A percentile compares a stretch with the other conserved stretches of the same genome.
Evolutionary conservation across 2,329 filamentous ascomycete species (phyloP).

Genomic region (Neophaeococcomyces aloes): DNA sequence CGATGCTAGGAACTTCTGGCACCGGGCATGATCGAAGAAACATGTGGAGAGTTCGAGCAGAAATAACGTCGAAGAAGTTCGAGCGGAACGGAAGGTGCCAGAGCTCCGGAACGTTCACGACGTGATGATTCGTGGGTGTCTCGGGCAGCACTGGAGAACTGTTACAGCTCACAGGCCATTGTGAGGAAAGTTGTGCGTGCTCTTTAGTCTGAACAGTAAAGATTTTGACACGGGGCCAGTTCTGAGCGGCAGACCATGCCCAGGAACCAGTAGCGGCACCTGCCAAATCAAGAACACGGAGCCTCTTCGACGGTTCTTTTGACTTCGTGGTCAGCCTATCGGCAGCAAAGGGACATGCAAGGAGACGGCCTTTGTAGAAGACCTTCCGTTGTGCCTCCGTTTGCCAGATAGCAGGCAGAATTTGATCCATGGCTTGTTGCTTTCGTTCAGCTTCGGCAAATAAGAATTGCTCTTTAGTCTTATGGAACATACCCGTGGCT

Average conservation of each 20-base stretch:
- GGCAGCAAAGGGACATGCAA: conserved; percentile 44
- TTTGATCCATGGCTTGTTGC: conserved; percentile 64
- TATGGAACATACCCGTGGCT: conserved; percentile 44
- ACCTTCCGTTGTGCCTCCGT: conserved; percentile 52
- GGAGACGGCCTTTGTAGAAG: conserved; percentile 47
- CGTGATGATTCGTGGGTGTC: conserved; percentile 78
- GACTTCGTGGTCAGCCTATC: conserved; percentile 10
- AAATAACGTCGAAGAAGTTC: conserved; percentile 83
- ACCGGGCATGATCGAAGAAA: conserved; percentile 62
- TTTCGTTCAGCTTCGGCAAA: conserved; percentile 57
- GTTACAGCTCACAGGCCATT: neutral
- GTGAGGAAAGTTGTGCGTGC: conserved; percentile 56
- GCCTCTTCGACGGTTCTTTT: conserved; percentile 22
- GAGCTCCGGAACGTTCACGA: conserved; percentile 64
- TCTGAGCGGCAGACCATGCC: conserved; percentile 85
- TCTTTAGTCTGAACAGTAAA: conserved; percentile 77
- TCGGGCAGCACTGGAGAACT: conserved; percentile 43
- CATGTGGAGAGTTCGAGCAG: conserved; percentile 74
- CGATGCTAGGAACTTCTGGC: conserved; percentile 51
- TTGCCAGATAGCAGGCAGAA: conserved; percentile 50
- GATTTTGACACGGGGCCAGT: conserved; percentile 74
- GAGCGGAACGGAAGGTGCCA: conserved; percentile 76
- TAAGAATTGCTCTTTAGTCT: conserved; percentile 26
- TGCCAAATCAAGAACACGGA: conserved; percentile 71
- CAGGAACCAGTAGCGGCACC: conserved; percentile 80